Conservation (phyloP, 495 filamentous ascomycete species). For the Annulohypoxylon moriforme region DNA sequence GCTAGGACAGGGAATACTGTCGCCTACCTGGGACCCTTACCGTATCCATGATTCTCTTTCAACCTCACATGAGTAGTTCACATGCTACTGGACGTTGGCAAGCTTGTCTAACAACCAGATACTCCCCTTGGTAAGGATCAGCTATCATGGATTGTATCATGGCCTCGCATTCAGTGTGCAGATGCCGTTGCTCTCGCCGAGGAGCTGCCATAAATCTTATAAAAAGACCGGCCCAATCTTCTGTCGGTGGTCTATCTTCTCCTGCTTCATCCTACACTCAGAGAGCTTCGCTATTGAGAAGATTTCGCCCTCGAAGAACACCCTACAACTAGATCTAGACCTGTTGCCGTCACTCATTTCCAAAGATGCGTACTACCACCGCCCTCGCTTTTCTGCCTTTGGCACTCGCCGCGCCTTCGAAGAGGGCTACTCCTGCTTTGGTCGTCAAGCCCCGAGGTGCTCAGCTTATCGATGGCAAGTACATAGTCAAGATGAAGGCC, state of each 20-base stretch:
- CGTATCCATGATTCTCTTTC: slow-evolving; percentile 26
- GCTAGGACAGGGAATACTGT: slow-evolving; percentile 25
- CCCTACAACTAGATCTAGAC: slow-evolving; percentile 1
- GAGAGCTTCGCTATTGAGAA: slow-evolving; percentile 7
- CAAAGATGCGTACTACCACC: slow-evolving; percentile 44
- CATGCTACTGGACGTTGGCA: slow-evolving; percentile 30
- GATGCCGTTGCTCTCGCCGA: slow-evolving; percentile 1
- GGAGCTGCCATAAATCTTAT: slow-evolving; percentile 12
- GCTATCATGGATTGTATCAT: slow-evolving; percentile 30
- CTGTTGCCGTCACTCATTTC: not conserved
- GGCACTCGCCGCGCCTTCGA: slow-evolving; percentile 47
- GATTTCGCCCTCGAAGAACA: slow-evolving; percentile 6
- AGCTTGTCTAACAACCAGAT: slow-evolving; percentile 21
- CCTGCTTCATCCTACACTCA: slow-evolving; percentile 21
- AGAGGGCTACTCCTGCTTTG: slow-evolving; percentile 43
- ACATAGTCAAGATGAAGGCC: slow-evolving; percentile 58
- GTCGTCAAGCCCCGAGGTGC: slow-evolving; percentile 43
- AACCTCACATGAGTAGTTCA: slow-evolving; percentile 38
- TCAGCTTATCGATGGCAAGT: slow-evolving; percentile 53
- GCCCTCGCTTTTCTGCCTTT: slow-evolving; percentile 46
- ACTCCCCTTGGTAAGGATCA: slow-evolving; percentile 33
- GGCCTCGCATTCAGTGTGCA: slow-evolving; percentile 22
- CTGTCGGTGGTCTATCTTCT: not conserved
- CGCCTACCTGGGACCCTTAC: slow-evolving; percentile 23
- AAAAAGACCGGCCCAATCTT: slow-evolving; percentile 18